Evolutionary conservation across 2,329 filamentous ascomycete genomes (phyloP), one percentile per base, ranked within the genome.

Genomic region (Colletotrichum australisinense): DNA sequence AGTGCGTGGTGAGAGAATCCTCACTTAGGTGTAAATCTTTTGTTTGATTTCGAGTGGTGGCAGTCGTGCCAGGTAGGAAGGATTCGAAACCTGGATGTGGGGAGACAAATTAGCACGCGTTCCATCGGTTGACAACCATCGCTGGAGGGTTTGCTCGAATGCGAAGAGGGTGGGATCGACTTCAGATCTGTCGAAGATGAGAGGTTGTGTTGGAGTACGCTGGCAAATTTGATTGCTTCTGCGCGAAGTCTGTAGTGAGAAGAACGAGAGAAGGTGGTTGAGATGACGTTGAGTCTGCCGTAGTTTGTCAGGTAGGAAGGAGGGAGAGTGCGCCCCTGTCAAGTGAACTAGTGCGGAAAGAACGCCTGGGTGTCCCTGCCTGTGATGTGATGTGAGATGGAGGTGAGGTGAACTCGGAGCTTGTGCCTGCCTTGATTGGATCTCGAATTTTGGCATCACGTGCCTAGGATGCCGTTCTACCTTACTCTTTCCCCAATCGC

Each of bases 221-320:
- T 24, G 46, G 24, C 19, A 46, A 19, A 19, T 16, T 22, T 2
- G 59, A 16, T 26, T 63, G 59, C 32, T 28, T 60, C 35, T 12
- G 35, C 32, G 58, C 22, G 16, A 28, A 19, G 28, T 35, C 22
- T 28, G 22, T 67, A 22, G 57, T 63, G 58, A 16, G 32, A 56
- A 35, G 26, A 49, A 49, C 5, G 14, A 46, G 28, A 5, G 28
- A 35, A 38, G 32, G 19, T 19, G 53, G 35, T 38, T 19, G 62
- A 38, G 35, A 65, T 69, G 60, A 65, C 67, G 67, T 69, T 65
- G 52, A 69, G 65, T 69, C 52, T 65, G 60, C 14, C 16, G 38
- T 22, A 8, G 24, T 24, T 42, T 8, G 38, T 19, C 16, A 42
- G 55, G 38, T 32, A 28, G 57, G 24, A 46, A n/a, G 30, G 28